Evolutionary conservation across 2,329 filamentous ascomycete species (phyloP).

Genomic region (Lojkania enalia): DNA sequence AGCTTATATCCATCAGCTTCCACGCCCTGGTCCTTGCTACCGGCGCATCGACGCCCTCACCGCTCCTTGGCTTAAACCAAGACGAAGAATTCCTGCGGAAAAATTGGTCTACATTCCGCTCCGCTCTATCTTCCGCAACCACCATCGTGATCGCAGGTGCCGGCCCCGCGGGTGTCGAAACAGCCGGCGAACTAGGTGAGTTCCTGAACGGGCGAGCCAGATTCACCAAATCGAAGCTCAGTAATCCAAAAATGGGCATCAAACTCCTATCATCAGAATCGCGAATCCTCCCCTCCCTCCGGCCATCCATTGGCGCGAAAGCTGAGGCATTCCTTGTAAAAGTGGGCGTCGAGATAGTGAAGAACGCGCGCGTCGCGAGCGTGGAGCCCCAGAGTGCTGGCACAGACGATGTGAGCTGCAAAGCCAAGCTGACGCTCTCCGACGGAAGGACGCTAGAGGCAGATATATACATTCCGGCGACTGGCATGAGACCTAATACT

Average conservation of each 20-base stretch:
- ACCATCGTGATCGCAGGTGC: slow-evolving; percentile 44
- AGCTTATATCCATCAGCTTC: slow-evolving; percentile 31
- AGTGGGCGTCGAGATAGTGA: slow-evolving; percentile 54
- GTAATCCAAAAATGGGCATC: slow-evolving; percentile 38
- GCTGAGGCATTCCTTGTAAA: slow-evolving; percentile 43
- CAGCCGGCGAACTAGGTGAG: slow-evolving; percentile 50
- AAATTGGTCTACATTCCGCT: slow-evolving; percentile 43
- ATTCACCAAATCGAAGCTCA: slow-evolving; percentile 39
- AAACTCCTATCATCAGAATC: slow-evolving; percentile 37
- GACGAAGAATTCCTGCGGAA: slow-evolving; percentile 37
- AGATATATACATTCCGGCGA: slow-evolving; percentile 44
- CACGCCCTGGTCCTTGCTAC: slow-evolving; percentile 45
- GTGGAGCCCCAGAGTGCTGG: slow-evolving; percentile 30
- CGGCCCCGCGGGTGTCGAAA: slow-evolving; percentile 42
- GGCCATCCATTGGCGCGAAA: slow-evolving; percentile 25
- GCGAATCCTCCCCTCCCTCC: slow-evolving; percentile 35
- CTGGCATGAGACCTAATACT: slow-evolving; percentile 39
- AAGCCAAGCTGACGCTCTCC: slow-evolving; percentile 44
- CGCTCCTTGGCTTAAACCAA: slow-evolving; percentile 41
- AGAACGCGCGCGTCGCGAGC: slow-evolving; percentile 44
- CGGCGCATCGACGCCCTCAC: slow-evolving; percentile 40
- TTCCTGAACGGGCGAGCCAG: slow-evolving; percentile 54
- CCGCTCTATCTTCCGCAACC: slow-evolving; percentile 34
- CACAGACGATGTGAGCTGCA: slow-evolving; percentile 42
- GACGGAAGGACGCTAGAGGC: slow-evolving; percentile 42